These are phyloP conservation scores for Sicyos baderoa DNA, from an alignment of 306 rosid genomes.

Conservation along the genomic window DNA sequence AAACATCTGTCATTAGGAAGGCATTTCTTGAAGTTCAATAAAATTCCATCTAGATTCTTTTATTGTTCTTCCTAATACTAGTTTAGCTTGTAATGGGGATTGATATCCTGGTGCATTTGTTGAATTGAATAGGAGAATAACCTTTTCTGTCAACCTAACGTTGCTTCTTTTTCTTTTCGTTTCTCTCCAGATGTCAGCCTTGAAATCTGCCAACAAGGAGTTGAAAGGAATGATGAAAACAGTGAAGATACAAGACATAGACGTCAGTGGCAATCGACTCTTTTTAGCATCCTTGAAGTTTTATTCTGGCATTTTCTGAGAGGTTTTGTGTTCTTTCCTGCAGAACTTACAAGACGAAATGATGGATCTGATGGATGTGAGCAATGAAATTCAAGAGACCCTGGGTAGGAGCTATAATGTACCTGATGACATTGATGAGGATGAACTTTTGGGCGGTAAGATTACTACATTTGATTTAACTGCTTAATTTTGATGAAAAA, in stretches of 20 bases:
- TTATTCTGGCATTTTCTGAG: slow-evolving; percentile 10
- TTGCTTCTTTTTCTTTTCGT: slow-evolving; percentile 18
- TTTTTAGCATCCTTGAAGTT: slow-evolving; percentile 19
- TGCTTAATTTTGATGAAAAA: slow-evolving; percentile 8
- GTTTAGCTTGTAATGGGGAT: slow-evolving; percentile 25
- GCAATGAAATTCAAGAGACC: slow-evolving; percentile 84
- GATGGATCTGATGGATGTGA: slow-evolving; percentile 98
- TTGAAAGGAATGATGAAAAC: slow-evolving; percentile 98
- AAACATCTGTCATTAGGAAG: slow-evolving; percentile 43
- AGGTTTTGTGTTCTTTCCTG: slow-evolving; percentile 18
- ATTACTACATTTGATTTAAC: slow-evolving; percentile 22
- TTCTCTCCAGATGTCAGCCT: slow-evolving; percentile 55
- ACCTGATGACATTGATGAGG: slow-evolving; percentile 96
- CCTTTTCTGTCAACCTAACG: background rate
- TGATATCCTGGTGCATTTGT: background rate
- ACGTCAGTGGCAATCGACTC: slow-evolving; percentile 43
- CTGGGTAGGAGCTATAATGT: slow-evolving; percentile 94
- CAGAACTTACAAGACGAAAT: slow-evolving; percentile 96
- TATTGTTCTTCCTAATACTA: slow-evolving; percentile 18
- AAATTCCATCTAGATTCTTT: slow-evolving; percentile 28
- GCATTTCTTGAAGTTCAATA: slow-evolving; percentile 36
- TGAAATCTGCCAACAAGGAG: slow-evolving; percentile 96
- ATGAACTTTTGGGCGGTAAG: slow-evolving; percentile 96
- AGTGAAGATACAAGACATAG: slow-evolving; percentile 90
- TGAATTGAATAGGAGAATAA: background rate